These are phyloP conservation scores for Ajuga reptans DNA, from an alignment of 305 asterid species.

Conservation along the genomic window DNA sequence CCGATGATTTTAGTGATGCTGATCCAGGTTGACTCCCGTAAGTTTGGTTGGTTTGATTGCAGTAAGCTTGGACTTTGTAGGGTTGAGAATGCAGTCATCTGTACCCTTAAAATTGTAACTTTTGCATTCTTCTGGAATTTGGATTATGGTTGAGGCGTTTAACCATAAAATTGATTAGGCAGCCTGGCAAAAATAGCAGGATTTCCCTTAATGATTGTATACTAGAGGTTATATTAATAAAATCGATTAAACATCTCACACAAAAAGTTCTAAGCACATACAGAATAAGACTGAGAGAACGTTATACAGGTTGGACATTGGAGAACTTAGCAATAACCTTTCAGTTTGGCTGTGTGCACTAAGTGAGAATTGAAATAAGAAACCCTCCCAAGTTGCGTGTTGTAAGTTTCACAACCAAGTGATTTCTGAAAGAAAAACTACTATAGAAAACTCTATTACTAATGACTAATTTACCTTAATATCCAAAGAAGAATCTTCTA, in stretches of 20 bases:
- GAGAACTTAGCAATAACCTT: neutral
- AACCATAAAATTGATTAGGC: constrained; percentile 2
- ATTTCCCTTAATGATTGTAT: too few relatives aligned
- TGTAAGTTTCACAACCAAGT: neutral
- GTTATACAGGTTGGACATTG: neutral
- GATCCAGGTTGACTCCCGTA: neutral
- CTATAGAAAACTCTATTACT: neutral
- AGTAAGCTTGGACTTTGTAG: constrained; percentile 3
- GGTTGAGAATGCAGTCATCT: neutral
- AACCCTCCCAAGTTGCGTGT: neutral
- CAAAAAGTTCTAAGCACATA: neutral
- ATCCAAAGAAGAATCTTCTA: neutral
- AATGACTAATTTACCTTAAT: neutral
- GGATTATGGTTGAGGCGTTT: neutral
- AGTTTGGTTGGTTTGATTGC: constrained; percentile 13
- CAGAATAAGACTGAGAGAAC: neutral
- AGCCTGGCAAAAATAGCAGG: too few relatives aligned
- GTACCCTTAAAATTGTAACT: neutral
- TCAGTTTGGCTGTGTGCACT: neutral
- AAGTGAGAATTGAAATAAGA: neutral
- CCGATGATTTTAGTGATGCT: neutral
- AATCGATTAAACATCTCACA: neutral
- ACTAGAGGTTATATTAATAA: neutral
- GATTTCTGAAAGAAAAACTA: neutral
- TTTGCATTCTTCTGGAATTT: constrained; percentile 6